A percentile compares a stretch with the other conserved stretches of the same genome.
These are phyloP conservation scores for Cucurbita moschata DNA, from an alignment of 306 rosid genomes.

Conservation along the genomic window DNA sequence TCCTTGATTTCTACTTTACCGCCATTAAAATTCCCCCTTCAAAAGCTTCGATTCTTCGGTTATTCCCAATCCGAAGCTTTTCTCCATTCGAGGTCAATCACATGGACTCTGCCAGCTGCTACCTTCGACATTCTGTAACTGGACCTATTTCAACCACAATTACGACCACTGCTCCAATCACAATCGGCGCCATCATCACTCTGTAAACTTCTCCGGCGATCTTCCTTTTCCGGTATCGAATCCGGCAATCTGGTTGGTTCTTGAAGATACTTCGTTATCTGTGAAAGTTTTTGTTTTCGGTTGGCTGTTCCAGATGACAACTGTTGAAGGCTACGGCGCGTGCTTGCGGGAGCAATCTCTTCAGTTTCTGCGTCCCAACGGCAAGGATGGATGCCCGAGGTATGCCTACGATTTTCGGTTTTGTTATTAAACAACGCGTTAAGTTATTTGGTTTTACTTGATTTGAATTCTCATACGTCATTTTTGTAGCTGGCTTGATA, in stretches of 20 bases:
- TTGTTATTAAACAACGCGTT: not conserved
- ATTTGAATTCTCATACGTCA: not conserved
- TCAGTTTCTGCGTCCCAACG: constrained; percentile 29
- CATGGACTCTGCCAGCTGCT: not conserved
- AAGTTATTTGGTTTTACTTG: not conserved
- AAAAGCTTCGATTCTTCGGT: not conserved
- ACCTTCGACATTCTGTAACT: no score
- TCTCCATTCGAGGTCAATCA: not conserved
- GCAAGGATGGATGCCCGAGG: constrained; percentile 24
- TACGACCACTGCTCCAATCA: not conserved
- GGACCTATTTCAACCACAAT: not conserved
- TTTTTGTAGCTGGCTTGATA: not conserved
- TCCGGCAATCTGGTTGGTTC: not conserved
- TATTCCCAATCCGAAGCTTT: not conserved
- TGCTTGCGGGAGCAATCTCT: constrained; percentile 26
- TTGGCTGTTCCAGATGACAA: not conserved
- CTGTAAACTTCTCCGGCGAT: not conserved
- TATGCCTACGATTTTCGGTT: not conserved
- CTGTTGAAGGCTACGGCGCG: constrained; percentile 23
- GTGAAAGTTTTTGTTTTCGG: not conserved
- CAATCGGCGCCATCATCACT: not conserved
- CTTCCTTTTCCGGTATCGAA: not conserved
- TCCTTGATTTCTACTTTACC: not conserved
- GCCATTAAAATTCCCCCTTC: not conserved
- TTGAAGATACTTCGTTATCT: not conserved